Base-by-base conservation (phyloP, 495 filamentous ascomycete species). In the Terfezia claveryi region DNA sequence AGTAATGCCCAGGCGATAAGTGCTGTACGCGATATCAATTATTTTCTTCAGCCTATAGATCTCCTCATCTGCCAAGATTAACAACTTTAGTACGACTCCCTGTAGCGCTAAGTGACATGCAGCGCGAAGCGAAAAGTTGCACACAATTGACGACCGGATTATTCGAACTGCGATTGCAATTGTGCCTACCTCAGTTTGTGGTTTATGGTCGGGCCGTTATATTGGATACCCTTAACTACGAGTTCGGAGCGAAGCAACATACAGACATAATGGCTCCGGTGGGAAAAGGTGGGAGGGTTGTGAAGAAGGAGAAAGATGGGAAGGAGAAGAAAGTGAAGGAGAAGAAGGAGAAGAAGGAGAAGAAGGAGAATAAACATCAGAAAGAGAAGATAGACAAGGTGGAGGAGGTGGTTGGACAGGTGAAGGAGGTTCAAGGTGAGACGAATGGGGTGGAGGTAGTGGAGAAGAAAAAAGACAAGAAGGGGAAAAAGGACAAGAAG, bases 401-500 rank as follows among this genome's bases (percentile, higher is more conserved):
- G 23, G 49, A 59, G 23, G 32, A 38, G 11, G 11, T n/a, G 10
- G 38, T 1, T 10, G 37, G 23, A 10, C 46, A n/a, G 17, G 52
- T 2, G n/a, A 27, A 59, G 50, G 38, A 16, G 36, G 51, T 46
- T 23, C 20, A 23, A 50, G 38, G 56, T 46, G 55, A 56, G 20
- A 55, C 55, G 20, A 36, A 59, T 8, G 32, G 37, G 37, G 49
- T 36, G 10, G 52, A 54, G 8, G 52, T 38, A 12, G n/a, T 12
- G 8, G 32, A n/a, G 5, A 16, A 37, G 36, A 51, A 51, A 23
- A 2, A 36, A 14, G 23, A 38, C 0, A 55, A 56, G 20, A 37
- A 58, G 17, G 38, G 55, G 12, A 51, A 52, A 9, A 61, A 61
- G 20, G 49, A 55, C 3, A 56, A 57, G 51, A 58, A 37, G 9